phyloP scores from a whole-genome alignment of 1,284 basidiomycete genomes.

The Ceraceosorus bombacis region DNA sequence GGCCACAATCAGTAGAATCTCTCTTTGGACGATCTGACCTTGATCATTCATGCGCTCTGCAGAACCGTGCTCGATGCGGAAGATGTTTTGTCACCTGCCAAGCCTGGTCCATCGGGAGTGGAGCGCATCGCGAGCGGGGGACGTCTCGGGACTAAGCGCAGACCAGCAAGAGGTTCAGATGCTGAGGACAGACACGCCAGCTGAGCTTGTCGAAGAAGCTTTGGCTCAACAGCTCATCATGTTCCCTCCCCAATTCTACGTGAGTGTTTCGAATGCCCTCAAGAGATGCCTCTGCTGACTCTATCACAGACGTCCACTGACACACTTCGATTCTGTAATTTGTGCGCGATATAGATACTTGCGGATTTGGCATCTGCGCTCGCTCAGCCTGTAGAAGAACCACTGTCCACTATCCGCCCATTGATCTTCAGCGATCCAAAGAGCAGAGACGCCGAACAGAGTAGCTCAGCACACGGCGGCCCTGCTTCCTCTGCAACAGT shows the following conservation, averaged over 20 bases:
- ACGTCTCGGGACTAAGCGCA: conserved; percentile 21
- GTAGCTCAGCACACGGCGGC: not conserved
- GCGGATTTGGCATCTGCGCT: conserved; percentile 2
- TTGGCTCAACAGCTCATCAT: conserved; percentile 32
- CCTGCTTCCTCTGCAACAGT: not conserved
- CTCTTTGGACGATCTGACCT: no score
- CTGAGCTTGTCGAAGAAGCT: conserved; percentile 25
- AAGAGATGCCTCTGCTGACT: conserved; percentile 1
- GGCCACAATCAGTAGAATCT: no score
- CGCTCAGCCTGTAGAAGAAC: not conserved
- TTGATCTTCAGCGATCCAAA: not conserved
- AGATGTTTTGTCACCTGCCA: conserved; percentile 19
- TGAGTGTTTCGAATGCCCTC: conserved; percentile 3
- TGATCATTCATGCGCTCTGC: no score
- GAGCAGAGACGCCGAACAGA: not conserved
- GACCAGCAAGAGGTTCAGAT: conserved; percentile 36
- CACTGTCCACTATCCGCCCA: not conserved
- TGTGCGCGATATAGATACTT: not conserved
- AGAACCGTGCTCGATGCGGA: conserved; percentile 26
- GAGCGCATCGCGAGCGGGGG: not conserved
- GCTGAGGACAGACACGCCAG: conserved; percentile 24
- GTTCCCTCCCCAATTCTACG: conserved; percentile 42
- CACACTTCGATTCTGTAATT: not conserved
- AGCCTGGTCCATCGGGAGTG: not conserved
- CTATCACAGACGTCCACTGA: not conserved